Base-by-base conservation (phyloP, 2,329 filamentous ascomycete species). In the Cladorrhinum sp. region DNA sequence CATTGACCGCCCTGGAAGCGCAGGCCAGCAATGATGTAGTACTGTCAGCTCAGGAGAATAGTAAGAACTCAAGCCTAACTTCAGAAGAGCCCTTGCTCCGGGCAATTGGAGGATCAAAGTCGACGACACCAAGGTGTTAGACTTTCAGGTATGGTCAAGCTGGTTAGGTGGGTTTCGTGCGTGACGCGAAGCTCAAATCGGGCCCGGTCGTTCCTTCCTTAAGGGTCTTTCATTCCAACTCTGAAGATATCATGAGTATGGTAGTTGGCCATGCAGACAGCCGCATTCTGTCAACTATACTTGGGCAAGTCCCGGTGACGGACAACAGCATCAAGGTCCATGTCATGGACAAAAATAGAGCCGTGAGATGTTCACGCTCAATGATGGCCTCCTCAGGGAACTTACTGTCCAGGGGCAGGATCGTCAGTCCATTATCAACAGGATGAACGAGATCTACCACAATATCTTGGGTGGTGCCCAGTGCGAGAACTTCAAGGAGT, bases 71-170 rank as follows among this genome's bases (percentile, higher is more conserved):
- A 77, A 76, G 62, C 79, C 78, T 23, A 73, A 74, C 2, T 73
- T 73, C 14, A 76, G 75, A 64, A 80, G 78, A 68, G 77, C 78
- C 26, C 70, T 86, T 33, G 76, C 72, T 16, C 83, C 83, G 2
- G 83, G 82, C 28, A 83, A 82, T 1, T 86, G 83, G 82, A 77
- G 81, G 61, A 84, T 86, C 65, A 77, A 74, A 59, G 76, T 85
- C 64, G 73, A 74, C 52, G 73, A 77, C 50, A 73, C 77, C 23
- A 79, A 81, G 21, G 78, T 85, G 8, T 73, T 86, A 30, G 83
- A 86, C 69, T 86, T 86, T 62, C 77, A n/a, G n/a, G n/a, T n/a
- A n/a, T n/a, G n/a, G n/a, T n/a, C n/a, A n/a, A n/a, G n/a, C n/a
- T n/a, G n/a, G n/a, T n/a, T n/a, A n/a, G n/a, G n/a, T n/a, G n/a